Evolutionary conservation across 73 alveolate genomes (phyloP).

Genomic region (Blepharisma stoltei): DNA sequence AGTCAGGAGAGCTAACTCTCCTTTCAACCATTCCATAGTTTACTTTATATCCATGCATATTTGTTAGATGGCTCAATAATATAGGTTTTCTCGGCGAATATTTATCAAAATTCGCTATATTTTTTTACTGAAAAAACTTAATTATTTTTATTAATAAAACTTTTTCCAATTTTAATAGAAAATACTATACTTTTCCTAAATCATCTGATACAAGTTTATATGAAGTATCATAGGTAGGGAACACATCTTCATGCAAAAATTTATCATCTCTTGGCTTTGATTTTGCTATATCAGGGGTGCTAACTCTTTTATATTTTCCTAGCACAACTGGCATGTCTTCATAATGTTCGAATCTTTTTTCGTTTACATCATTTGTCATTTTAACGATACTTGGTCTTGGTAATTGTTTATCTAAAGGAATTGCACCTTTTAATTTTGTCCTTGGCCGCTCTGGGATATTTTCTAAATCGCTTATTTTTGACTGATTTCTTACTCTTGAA

Average conservation of each 20-base stretch:
- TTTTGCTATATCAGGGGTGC: constrained; percentile 17
- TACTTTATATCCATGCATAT: neutral
- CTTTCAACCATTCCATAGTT: neutral
- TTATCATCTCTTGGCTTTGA: neutral
- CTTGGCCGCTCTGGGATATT: neutral
- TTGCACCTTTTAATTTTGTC: neutral
- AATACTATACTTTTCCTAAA: neutral
- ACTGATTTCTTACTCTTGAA: neutral
- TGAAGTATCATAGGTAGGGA: neutral
- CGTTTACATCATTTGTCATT: constrained; percentile 9
- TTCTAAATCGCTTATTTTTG: neutral
- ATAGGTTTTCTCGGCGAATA: neutral
- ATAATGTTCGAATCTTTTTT: neutral
- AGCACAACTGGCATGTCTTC: neutral
- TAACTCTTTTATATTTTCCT: constrained; percentile 6
- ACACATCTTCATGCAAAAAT: neutral
- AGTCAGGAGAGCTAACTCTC: neutral
- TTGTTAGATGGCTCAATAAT: neutral
- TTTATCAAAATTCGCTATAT: neutral
- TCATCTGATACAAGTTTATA: neutral
- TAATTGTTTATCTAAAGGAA: constrained; percentile 15
- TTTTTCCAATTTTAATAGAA: too few relatives aligned
- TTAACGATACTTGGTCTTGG: constrained; percentile 18
- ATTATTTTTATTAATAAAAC: too few relatives aligned
- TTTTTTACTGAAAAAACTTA: too few relatives aligned